Percentiles rank a stretch among this genome's conserved stretches.
Conservation (phyloP, 495 filamentous ascomycete genomes). For the Xylaria intraflava region DNA sequence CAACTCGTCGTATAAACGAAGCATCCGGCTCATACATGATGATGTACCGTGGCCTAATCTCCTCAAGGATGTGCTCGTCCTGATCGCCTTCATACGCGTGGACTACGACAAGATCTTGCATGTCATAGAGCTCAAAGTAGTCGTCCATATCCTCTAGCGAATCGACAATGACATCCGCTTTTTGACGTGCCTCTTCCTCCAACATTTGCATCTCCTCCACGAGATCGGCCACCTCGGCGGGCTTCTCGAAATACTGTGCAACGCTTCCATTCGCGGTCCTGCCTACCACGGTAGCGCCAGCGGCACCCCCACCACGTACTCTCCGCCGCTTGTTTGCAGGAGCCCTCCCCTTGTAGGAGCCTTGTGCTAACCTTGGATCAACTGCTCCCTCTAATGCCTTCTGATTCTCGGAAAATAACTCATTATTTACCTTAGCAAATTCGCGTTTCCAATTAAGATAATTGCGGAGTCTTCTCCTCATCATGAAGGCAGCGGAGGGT, state of each 20-base stretch:
- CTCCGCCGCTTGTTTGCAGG: slow-evolving; percentile 85
- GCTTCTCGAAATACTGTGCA: slow-evolving; percentile 45
- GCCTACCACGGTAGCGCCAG: slow-evolving; percentile 45
- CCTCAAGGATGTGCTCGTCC: slow-evolving; percentile 92
- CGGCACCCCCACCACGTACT: slow-evolving; percentile 71
- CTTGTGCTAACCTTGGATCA: slow-evolving; percentile 39
- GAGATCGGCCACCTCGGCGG: slow-evolving; percentile 45
- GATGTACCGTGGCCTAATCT: slow-evolving; percentile 85
- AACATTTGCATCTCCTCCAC: slow-evolving; percentile 65
- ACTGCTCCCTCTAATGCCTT: slow-evolving; percentile 63
- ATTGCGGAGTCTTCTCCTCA: slow-evolving; percentile 77
- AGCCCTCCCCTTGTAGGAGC: slow-evolving; percentile 38
- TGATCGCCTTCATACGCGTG: slow-evolving; percentile 90
- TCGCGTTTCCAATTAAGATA: slow-evolving; percentile 91
- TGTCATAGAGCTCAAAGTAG: slow-evolving; percentile 88
- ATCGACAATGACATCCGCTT: slow-evolving; percentile 69
- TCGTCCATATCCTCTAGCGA: slow-evolving; percentile 83
- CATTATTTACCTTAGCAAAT: slow-evolving; percentile 74
- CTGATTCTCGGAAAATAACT: slow-evolving; percentile 69
- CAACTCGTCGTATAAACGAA: slow-evolving; percentile 89
- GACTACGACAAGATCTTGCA: slow-evolving; percentile 79
- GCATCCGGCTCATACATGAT: slow-evolving; percentile 98
- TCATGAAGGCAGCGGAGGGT: slow-evolving; percentile 75
- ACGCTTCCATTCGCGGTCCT: slow-evolving; percentile 43
- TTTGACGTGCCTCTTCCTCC: slow-evolving; percentile 75